These are phyloP conservation scores for Hericium coralloides DNA, from an alignment of 768 basidiomycete species.

Conservation along the genomic window DNA sequence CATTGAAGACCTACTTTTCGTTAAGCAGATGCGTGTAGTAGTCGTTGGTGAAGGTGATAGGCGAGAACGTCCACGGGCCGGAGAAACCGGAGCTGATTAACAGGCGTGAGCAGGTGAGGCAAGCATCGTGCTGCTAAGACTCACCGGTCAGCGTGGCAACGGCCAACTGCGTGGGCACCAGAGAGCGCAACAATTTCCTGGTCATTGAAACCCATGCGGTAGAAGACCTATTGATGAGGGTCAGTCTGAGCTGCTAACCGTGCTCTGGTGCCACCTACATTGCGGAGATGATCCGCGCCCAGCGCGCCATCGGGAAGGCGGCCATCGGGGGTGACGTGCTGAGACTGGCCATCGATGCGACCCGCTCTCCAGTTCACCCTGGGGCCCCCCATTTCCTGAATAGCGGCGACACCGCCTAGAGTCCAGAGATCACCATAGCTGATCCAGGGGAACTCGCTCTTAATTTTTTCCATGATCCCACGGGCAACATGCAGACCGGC, in stretches of 20 bases:
- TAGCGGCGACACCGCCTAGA: constrained; percentile 82
- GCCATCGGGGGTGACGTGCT: constrained; percentile 75
- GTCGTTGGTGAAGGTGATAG: constrained; percentile 80
- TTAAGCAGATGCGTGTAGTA: constrained; percentile 79
- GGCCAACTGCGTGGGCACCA: constrained; percentile 92
- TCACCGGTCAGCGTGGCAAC: constrained; percentile 69
- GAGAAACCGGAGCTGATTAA: constrained; percentile 55
- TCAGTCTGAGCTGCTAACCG: background rate
- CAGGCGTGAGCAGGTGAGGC: constrained; percentile 17
- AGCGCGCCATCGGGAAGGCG: constrained; percentile 84
- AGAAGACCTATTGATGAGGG: constrained; percentile 51
- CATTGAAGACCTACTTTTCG: constrained; percentile 50
- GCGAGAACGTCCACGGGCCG: constrained; percentile 94
- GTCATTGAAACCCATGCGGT: constrained; percentile 95
- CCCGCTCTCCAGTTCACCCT: constrained; percentile 92
- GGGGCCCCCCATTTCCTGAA: constrained; percentile 83
- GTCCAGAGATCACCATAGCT: constrained; percentile 97
- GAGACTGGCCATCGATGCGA: constrained; percentile 76
- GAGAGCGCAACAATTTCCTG: constrained; percentile 94
- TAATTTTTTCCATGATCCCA: constrained; percentile 74
- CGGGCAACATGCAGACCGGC: constrained; percentile 78
- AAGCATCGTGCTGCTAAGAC: background rate
- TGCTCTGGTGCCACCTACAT: constrained; percentile 32
- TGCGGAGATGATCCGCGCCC: constrained; percentile 77
- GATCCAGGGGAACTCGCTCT: constrained; percentile 87